These are phyloP conservation scores for Aspergillus sp. DNA, from an alignment of 2,329 filamentous ascomycete genomes.

Conservation along the genomic window DNA sequence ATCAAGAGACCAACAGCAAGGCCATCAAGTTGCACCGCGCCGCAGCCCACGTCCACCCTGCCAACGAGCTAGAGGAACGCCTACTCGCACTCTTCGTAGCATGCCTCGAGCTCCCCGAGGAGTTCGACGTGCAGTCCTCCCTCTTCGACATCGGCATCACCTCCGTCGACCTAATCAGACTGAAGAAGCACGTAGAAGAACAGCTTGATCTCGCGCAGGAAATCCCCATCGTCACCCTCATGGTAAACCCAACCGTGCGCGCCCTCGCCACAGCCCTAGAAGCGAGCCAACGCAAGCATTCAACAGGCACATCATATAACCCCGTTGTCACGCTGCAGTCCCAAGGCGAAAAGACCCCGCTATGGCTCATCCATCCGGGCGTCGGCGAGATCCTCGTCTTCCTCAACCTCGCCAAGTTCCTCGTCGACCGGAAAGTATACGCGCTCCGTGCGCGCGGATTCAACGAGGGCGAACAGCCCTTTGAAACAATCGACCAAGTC, in stretches of 20 bases:
- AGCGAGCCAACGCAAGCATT: no score
- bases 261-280: conserved; percentile 22
- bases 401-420: conserved; percentile 27
- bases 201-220: conserved; percentile 32
- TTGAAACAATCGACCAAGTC: conserved; percentile 41
- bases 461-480: conserved; percentile 34
- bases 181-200: conserved; percentile 31
- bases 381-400: conserved; percentile 43
- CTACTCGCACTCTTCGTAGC: background rate
- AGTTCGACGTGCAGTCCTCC: conserved; percentile 16
- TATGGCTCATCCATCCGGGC: conserved; percentile 41
- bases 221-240: conserved; percentile 23
- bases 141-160: conserved; percentile 31
- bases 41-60: background rate
- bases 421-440: conserved; percentile 18
- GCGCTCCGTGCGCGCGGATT: conserved; percentile 18
- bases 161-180: conserved; percentile 42
- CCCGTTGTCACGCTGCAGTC: conserved; percentile 32
- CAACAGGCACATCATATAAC: conserved; percentile 26
- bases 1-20: conserved; percentile 12
- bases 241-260: conserved; percentile 30
- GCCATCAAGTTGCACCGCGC: conserved; percentile 4
- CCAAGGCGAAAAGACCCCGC: conserved; percentile 26
- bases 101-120: conserved; percentile 8
- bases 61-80: conserved; percentile 6